Base-by-base conservation (phyloP, 1,139 yeast species). In the Schizosaccharomyces versatilis region DNA sequence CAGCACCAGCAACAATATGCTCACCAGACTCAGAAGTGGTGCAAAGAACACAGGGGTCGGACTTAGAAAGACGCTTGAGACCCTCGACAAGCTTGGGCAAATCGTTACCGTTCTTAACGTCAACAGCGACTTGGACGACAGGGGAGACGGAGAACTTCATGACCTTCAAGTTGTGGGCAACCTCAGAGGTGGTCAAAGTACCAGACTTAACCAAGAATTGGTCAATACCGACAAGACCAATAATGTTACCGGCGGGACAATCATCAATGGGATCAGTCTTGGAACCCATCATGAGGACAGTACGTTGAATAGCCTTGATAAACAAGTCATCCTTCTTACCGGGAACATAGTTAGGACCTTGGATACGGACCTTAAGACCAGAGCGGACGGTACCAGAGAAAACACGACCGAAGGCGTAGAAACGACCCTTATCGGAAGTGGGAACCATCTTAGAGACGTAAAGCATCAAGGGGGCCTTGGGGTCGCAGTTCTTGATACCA, bases 381-480 rank as follows among this genome's bases (percentile, higher is more conserved):
- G 96, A 84, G 73, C 76, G 84, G 69, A 90, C 96, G 69, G 97
- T 90, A 86, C 98, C 98, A 67, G 97, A 84, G 79, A 90, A 90
- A 73, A 90, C 97, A 81, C 98, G 93, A 75, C 98, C 98, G 78
- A 90, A 90, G 71, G 98, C 98, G 82, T 86, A 90, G 95, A 90
- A 90, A 80, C 98, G 88, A 81, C 98, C 98, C 81, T 88, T 90
- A 76, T 90, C 98, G 67, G 97, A 88, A 71, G 98, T 90, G 75
- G 98, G 98, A 67, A 90, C 97, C 98, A 90, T 90, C 95, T 90
- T 90, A 76, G 98, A 90, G 71, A 90, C 90, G 86, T 90, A 90
- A 73, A 90, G 80, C 98, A 90, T 90, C 72, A 90, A 84, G 71
- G 90, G 97, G 67, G 94, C 95, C 70, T 75, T 83, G 71, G 98